Evolutionary conservation across 257 asterid genomes (phyloP).

Genomic region (Scutellaria galericulata): DNA sequence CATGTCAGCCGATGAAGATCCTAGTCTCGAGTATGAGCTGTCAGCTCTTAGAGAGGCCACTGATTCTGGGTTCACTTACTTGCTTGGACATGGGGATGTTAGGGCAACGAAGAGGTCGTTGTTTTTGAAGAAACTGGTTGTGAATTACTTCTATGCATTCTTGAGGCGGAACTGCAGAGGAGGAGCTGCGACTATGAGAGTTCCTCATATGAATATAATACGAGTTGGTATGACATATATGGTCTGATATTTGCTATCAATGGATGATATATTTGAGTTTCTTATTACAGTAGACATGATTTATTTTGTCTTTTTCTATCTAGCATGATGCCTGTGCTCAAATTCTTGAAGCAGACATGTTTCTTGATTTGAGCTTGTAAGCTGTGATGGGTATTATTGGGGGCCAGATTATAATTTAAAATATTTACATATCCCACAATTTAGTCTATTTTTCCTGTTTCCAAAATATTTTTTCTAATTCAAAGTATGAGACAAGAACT

Average conservation of each 20-base stretch:
- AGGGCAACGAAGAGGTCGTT: constrained; percentile 80
- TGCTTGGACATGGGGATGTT: constrained; percentile 89
- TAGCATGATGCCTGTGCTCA: neutral
- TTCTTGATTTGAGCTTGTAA: constrained; percentile 2
- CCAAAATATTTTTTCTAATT: too few species aligned
- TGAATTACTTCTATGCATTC: constrained; percentile 85
- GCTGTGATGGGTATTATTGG: neutral
- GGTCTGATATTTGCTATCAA: constrained; percentile 55
- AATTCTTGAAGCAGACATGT: neutral
- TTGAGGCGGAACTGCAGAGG: constrained; percentile 93
- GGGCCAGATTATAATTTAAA: too few species aligned
- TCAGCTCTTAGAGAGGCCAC: constrained; percentile 76
- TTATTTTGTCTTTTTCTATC: neutral
- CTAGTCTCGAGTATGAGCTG: constrained; percentile 85
- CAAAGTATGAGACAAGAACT: neutral
- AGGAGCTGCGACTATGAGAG: constrained; percentile 89
- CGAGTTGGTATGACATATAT: constrained; percentile 86
- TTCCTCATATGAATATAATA: constrained; percentile 81
- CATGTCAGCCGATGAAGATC: constrained; percentile 69
- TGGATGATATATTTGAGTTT: neutral
- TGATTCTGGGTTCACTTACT: constrained; percentile 79
- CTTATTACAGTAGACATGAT: constrained; percentile 17
- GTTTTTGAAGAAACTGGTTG: constrained; percentile 77
- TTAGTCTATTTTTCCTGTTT: too few species aligned
- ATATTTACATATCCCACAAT: too few species aligned